Evolutionary conservation across 2,329 filamentous ascomycete species (phyloP).

Genomic region (Apiospora pterosperma): DNA sequence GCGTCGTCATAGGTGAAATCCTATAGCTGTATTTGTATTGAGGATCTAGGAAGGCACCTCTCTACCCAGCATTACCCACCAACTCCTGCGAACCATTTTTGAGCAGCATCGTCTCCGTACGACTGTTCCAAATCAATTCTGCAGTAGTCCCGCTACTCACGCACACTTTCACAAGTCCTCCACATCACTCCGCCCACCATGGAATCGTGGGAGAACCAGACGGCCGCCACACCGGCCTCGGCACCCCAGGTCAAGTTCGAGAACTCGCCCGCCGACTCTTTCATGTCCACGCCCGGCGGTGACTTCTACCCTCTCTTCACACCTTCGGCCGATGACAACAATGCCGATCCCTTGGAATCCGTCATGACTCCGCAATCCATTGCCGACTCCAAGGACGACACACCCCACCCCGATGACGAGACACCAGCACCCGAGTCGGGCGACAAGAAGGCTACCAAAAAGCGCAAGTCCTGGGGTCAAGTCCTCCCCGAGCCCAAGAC

Average conservation of each 20-base stretch:
- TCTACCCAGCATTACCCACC: slow-evolving; percentile 15
- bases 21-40: slow-evolving; percentile 29
- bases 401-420: slow-evolving; percentile 13
- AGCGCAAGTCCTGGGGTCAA: slow-evolving; percentile 98
- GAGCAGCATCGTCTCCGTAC: slow-evolving; percentile 10
- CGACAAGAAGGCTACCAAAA: slow-evolving; percentile 78
- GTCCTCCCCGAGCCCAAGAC: slow-evolving; percentile 96
- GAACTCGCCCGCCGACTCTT: slow-evolving; percentile 51
- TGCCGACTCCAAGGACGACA: slow-evolving; percentile 26
- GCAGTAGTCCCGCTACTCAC: slow-evolving; percentile 14
- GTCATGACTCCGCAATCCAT: slow-evolving; percentile 46
- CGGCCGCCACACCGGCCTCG: slow-evolving; percentile 23
- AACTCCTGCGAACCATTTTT: slow-evolving; percentile 8
- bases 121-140: slow-evolving; percentile 8
- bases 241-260: slow-evolving; percentile 48
- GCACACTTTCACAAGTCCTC: slow-evolving; percentile 12
- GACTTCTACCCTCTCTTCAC: slow-evolving; percentile 48
- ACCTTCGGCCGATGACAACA: slow-evolving; percentile 29
- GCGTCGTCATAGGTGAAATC: slow-evolving; percentile 16
- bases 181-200: slow-evolving; percentile 27
- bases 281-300: slow-evolving; percentile 47
- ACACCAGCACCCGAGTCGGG: slow-evolving; percentile 15
- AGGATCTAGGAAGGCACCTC: slow-evolving; percentile 37
- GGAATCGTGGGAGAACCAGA: slow-evolving; percentile 36
- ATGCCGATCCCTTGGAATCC: slow-evolving; percentile 40